Percentiles rank a stretch among this genome's conserved stretches.
Evolutionary conservation across 768 basidiomycete species (phyloP).

Genomic region (Amanita pseudoporphyria): DNA sequence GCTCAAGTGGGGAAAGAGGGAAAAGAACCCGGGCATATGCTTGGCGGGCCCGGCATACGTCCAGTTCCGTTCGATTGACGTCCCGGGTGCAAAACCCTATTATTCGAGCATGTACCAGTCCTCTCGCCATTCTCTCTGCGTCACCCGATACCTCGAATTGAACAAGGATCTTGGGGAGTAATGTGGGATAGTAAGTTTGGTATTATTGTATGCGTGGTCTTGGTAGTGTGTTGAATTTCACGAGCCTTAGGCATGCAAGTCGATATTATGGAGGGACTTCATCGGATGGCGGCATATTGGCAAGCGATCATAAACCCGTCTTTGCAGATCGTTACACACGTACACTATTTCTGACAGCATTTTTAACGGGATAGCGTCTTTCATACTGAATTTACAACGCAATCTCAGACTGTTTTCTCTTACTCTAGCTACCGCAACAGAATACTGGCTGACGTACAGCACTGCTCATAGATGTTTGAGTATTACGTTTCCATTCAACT

Average conservation of each 20-base stretch:
- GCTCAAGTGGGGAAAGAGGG: conserved; percentile 45
- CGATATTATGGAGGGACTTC: conserved; percentile 30
- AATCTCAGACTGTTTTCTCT: too few relatives aligned
- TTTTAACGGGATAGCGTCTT: too few relatives aligned
- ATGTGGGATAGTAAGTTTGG: conserved; percentile 32
- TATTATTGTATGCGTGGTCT: neutral
- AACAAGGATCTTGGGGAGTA: conserved; percentile 39
- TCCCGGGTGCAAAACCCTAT: too few relatives aligned
- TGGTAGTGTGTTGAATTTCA: neutral
- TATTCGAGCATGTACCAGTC: too few relatives aligned
- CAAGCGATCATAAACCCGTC: conserved; percentile 49
- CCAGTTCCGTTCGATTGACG: conserved; percentile 74
- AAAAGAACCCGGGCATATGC: conserved; percentile 28
- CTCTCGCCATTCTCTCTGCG: conserved; percentile 7
- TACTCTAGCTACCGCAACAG: too few relatives aligned
- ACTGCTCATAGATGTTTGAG: too few relatives aligned
- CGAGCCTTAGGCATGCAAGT: conserved; percentile 21
- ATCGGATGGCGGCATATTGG: conserved; percentile 41
- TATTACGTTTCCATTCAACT: too few relatives aligned
- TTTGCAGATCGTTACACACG: conserved; percentile 25
- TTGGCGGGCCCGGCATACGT: conserved; percentile 55
- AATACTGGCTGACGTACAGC: too few relatives aligned
- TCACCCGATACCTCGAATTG: conserved; percentile 27
- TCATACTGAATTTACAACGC: too few relatives aligned
- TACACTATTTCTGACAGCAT: too few relatives aligned